Evolutionary conservation across 108 stramenopile species (phyloP).

Genomic region (Cyclotella baltica): DNA sequence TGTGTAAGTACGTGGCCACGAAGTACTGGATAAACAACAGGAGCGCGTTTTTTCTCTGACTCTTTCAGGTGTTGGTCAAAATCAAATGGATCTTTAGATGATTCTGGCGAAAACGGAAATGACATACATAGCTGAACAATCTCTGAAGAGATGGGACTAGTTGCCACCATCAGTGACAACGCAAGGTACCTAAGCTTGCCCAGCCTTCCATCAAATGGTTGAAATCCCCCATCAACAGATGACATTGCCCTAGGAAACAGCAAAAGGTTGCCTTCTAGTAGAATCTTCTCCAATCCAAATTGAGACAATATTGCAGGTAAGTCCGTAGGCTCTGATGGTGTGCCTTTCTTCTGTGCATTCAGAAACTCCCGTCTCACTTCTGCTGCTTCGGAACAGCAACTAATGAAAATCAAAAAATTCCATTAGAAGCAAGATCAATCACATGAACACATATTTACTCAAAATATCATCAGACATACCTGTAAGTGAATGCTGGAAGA

Average conservation of each 20-base stretch:
- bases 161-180: conserved; percentile 78
- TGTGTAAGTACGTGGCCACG: conserved; percentile 82
- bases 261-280: conserved; percentile 60
- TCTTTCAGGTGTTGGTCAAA: conserved; percentile 29
- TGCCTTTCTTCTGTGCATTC: conserved; percentile 20
- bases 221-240: conserved; percentile 68
- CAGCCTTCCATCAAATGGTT: conserved; percentile 81
- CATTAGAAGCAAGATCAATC: background rate
- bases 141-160: conserved; percentile 81
- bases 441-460: background rate
- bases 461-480: background rate
- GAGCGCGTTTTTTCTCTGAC: conserved; percentile 55
- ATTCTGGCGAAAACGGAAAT: conserved; percentile 60
- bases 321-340: conserved; percentile 32
- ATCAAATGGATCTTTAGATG: conserved; percentile 29
- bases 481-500: conserved; percentile 74
- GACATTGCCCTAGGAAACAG: conserved; percentile 65
- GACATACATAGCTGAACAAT: conserved; percentile 78
- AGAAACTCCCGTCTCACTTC: conserved; percentile 64
- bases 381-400: conserved; percentile 73
- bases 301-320: conserved; percentile 57
- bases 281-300: conserved; percentile 69
- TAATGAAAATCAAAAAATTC: conserved; percentile 5
- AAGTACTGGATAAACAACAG: conserved; percentile 81
- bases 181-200: conserved; percentile 81